A percentile compares a stretch with the other conserved stretches of the same genome.
Conservation (phyloP, 1,139 yeast species). For the Kluyveromyces marxianus region DNA sequence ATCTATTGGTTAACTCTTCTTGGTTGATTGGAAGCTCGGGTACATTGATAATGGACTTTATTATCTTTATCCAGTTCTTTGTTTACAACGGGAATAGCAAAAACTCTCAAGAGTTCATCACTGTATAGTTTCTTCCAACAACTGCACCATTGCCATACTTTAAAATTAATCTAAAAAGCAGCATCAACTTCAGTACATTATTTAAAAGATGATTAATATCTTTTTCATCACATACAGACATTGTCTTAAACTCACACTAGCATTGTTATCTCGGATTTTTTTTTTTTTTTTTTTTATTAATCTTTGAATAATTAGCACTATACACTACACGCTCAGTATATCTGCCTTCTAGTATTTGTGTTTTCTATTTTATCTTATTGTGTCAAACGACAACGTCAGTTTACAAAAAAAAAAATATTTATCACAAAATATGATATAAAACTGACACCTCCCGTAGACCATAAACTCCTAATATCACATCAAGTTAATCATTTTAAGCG, state of each 20-base stretch:
- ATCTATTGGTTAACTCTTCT: slow-evolving; percentile 71
- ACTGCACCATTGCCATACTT: too few species aligned
- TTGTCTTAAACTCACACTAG: too few species aligned
- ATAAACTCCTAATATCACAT: background rate
- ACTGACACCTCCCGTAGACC: background rate
- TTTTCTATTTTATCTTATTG: background rate
- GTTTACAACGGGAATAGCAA: slow-evolving; percentile 39
- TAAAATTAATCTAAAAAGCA: too few species aligned
- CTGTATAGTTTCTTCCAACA: too few species aligned
- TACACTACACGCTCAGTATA: too few species aligned
- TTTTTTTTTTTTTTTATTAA: too few species aligned
- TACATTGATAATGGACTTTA: slow-evolving; percentile 73
- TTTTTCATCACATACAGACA: too few species aligned
- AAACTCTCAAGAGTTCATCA: background rate
- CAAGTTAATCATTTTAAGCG: background rate
- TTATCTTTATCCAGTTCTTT: slow-evolving; percentile 83
- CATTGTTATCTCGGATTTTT: too few species aligned
- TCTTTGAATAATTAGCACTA: too few species aligned
- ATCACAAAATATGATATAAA: background rate
- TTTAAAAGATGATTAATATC: too few species aligned
- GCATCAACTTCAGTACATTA: too few species aligned
- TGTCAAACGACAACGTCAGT: slow-evolving; percentile 2
- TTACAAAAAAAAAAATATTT: background rate
- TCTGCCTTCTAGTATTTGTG: background rate
- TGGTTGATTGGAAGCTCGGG: slow-evolving; percentile 94